Base-by-base conservation (phyloP, 176 grass and related monocot genomes). In the Phoenix dactylifera region DNA sequence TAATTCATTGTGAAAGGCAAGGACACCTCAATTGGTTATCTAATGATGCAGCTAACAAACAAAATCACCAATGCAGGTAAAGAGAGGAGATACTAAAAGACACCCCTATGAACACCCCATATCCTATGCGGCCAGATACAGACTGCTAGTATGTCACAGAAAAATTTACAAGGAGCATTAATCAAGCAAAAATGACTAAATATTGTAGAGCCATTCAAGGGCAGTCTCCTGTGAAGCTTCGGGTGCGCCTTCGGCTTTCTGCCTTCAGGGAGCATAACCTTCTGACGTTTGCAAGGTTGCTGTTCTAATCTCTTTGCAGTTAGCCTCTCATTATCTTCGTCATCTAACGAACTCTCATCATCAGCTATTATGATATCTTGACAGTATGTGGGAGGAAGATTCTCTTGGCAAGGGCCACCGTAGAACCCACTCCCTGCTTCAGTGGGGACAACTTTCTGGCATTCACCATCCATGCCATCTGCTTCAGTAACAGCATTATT, bases 271-370 rank as follows among this genome's bases (percentile, higher is more conserved):
- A 6, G 4, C 50, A 58, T 7, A 39, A 80, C 66, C 82, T 87
- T 89, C 9, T 81, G 81, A 19, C 94, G 75, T 81, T 98, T 98
- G 74, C 69, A 59, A 50, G 70, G 52, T 4, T 57, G 62, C 48
- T 55, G 62, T 55, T 82, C 71, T 58, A 24, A 49, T 66, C 73
- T 95, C 14, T 58, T 73, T 5, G 56, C 66, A 1, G 23, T 58
- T 7, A 22, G 20, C 3, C 50, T 24, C 3, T 18, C 66, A 28
- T 74, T 66, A 67, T 74, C 74, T 29, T 81, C 69, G 2, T 44
- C 35, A 56, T 84, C 26, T 2, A 39, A 54, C 49, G 74, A 73
- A 29, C 63, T 50, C 24, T 65, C 73, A 10, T 76, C 78, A 6
- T 74, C 76, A 1, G 75, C 20, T 16, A 64, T 12, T 7, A 58